Evolutionary conservation across 148 eudicot species (phyloP).

Genomic region (Amaranthus hypochondriacus): DNA sequence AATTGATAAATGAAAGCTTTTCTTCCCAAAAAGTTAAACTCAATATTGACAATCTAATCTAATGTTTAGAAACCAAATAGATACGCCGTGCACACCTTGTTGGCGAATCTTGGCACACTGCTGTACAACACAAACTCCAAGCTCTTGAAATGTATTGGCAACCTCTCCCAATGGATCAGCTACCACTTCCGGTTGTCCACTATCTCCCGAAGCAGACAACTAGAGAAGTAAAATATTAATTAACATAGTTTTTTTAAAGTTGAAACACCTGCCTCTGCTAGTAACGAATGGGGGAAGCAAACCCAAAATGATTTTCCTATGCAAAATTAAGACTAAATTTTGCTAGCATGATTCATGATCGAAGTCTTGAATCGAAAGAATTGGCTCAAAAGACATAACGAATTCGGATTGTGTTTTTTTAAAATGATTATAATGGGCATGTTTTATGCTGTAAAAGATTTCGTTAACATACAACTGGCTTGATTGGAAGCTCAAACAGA

Average conservation of each 20-base stretch:
- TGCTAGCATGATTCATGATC: background rate
- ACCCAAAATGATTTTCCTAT: no score
- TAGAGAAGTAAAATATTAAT: conserved; percentile 23
- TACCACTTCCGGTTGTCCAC: conserved; percentile 91
- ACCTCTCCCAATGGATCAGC: conserved; percentile 94
- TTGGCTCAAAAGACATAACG: background rate
- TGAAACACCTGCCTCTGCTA: background rate
- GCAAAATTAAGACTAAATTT: no score
- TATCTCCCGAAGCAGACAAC: conserved; percentile 98
- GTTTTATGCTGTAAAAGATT: background rate
- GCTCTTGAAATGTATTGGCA: conserved; percentile 76
- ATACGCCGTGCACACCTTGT: conserved; percentile 51
- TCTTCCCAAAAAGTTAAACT: no score
- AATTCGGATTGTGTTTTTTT: background rate
- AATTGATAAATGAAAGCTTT: background rate
- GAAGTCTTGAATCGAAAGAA: background rate
- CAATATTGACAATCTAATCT: background rate
- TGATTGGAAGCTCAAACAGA: conserved; percentile 92
- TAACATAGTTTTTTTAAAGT: background rate
- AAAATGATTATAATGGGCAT: background rate
- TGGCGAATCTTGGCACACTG: conserved; percentile 98
- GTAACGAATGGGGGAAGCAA: background rate
- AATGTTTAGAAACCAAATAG: background rate
- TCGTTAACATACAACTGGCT: conserved; percentile 58
- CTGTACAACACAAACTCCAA: conserved; percentile 95